Evolutionary conservation across 495 filamentous ascomycete genomes (phyloP).

Genomic region (Penicillium subrubescens): DNA sequence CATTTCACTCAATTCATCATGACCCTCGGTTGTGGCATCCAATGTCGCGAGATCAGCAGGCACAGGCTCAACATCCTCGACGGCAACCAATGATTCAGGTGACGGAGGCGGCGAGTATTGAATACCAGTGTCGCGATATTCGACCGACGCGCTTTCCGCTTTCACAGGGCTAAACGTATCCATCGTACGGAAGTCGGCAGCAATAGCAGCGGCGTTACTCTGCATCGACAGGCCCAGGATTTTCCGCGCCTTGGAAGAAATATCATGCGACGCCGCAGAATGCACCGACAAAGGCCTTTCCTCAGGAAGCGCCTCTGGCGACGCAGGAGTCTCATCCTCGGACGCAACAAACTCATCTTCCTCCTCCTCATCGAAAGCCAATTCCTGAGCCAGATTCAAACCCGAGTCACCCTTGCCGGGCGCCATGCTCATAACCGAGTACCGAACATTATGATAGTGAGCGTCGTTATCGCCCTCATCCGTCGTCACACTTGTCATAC

Average conservation of each 20-base stretch:
- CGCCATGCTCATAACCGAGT: constrained; percentile 61
- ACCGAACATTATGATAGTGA: constrained; percentile 51
- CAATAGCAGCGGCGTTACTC: constrained; percentile 26
- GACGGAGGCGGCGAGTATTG: constrained; percentile 84
- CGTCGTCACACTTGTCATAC: constrained; percentile 67
- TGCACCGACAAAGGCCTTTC: constrained; percentile 48
- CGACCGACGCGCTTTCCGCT: constrained; percentile 11
- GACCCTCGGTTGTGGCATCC: not conserved
- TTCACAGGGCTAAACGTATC: constrained; percentile 22
- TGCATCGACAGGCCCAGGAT: constrained; percentile 51
- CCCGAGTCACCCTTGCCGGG: constrained; percentile 62
- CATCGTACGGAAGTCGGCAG: constrained; percentile 22
- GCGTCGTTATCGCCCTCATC: constrained; percentile 42
- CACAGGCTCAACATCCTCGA: not conserved
- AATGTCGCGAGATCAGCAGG: not conserved
- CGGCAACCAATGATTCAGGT: constrained; percentile 48
- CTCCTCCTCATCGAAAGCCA: constrained; percentile 79
- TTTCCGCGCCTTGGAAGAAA: constrained; percentile 51
- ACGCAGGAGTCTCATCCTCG: constrained; percentile 33
- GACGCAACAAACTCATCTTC: constrained; percentile 47
- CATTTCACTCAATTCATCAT: constrained; percentile 16
- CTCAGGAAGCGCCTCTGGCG: constrained; percentile 48
- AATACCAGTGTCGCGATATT: constrained; percentile 73
- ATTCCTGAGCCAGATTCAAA: constrained; percentile 84
- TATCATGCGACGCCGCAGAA: constrained; percentile 42